Conservation (phyloP, 2,329 filamentous ascomycete genomes). For the Thyridium curvatum region DNA sequence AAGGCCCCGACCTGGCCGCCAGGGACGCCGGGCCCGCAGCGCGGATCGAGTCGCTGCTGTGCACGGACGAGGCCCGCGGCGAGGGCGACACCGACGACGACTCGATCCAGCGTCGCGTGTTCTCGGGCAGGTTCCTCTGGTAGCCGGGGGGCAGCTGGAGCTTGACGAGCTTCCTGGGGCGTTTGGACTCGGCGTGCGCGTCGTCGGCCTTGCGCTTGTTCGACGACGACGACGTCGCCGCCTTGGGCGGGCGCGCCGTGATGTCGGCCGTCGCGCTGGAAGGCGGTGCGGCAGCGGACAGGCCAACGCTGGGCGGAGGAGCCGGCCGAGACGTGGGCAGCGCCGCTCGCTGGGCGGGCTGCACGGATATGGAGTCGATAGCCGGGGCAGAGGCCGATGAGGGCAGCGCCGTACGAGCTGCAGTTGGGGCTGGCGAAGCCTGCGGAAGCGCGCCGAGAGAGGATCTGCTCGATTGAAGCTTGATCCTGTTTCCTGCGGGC, state of each 20-base stretch:
- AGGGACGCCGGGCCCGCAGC: slow-evolving; percentile 1
- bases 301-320: neutral
- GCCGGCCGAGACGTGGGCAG: neutral
- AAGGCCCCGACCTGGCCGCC: neutral
- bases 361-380: slow-evolving; percentile 18
- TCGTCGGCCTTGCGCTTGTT: slow-evolving; percentile 23
- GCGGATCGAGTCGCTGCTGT: slow-evolving; percentile 5
- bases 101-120: slow-evolving; percentile 9
- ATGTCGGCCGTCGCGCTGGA: neutral
- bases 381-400: neutral
- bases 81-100: slow-evolving; percentile 1
- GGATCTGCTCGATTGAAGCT: slow-evolving; percentile 10
- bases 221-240: neutral
- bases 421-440: neutral
- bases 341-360: slow-evolving; percentile 9
- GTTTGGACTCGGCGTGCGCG: slow-evolving; percentile 8
- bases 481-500: slow-evolving; percentile 10
- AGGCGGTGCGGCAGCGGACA: neutral
- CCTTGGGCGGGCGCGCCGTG: neutral
- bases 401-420: slow-evolving; percentile 1
- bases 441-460: slow-evolving; percentile 1
- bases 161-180: slow-evolving; percentile 19
- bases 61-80: neutral
- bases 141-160: slow-evolving; percentile 7
- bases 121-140: slow-evolving; percentile 7